Base-by-base conservation (phyloP, 176 grass and related monocot genomes). In the Lolium multiflorum region DNA sequence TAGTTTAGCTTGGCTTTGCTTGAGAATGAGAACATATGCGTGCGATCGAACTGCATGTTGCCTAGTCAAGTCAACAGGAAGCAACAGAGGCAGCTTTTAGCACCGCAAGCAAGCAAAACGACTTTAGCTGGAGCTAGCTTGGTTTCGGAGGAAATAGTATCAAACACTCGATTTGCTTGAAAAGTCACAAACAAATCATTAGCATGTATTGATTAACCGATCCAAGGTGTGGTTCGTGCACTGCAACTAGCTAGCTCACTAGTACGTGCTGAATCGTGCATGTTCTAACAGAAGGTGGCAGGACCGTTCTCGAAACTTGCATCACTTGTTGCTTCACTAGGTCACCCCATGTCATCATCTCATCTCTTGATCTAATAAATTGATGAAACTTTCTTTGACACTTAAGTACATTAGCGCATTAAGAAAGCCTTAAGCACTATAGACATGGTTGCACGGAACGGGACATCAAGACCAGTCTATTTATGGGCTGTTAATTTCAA, bases 131-230 rank as follows among this genome's bases (percentile, higher is more conserved):
- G 4, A 58, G 6, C 47, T 26, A 26, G 22, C 88, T 89, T 81
- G 82, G 82, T 49, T 47, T 56, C 57, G 74, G 88, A 74, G 69
- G 68, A 81, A 83, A 35, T 80, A 38, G 11, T 79, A 80, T 79
- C 46, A 2, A 35, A 35, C 31, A 35, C 31, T 35, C 31, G 31
- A 35, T 35, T 35, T 35, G 31, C 31, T 35, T 87, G 12, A 83
- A 83, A 87, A 62, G 18, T 26, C 89, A 56, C 89, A 87, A 86
- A 86, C 28, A 86, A 78, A 63, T 20, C 4, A 37, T 5, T 63
- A 14, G 14, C 24, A 11, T 52, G 62, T 9, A 43, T 13, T 86
- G 5, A 11, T 86, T 43, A 11, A 61, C 28, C 12, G 64, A 78
- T 78, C 54, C 43, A n/a, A 78, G 31, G 43, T 0, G 1, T 8